Percentiles rank a stretch among this genome's conserved stretches.
Evolutionary conservation across 495 filamentous ascomycete genomes (phyloP).

Genomic region (Annulohypoxylon moriforme): DNA sequence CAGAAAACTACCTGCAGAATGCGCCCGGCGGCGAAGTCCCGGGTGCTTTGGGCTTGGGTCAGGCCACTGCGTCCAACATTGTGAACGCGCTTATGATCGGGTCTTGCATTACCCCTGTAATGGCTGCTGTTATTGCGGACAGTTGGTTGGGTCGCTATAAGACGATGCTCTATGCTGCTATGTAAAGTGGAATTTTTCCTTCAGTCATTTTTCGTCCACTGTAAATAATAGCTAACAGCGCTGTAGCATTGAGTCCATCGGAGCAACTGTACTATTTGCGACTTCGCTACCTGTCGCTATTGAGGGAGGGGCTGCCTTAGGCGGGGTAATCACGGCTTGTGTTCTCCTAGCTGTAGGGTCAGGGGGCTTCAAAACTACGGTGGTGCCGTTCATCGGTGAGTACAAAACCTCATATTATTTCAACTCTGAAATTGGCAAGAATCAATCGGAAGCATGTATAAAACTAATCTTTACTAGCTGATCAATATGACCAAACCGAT

Average conservation of each 20-base stretch:
- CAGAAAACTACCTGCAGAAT: conserved; percentile 35
- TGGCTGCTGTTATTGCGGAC: conserved; percentile 24
- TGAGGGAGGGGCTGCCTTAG: conserved; percentile 12
- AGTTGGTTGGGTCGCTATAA: conserved; percentile 33
- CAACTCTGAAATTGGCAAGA: too few relatives aligned
- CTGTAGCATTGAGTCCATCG: conserved; percentile 25
- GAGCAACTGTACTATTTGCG: conserved; percentile 25
- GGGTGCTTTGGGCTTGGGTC: conserved; percentile 20
- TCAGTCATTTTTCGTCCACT: neutral
- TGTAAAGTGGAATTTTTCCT: conserved; percentile 15
- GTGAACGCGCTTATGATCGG: conserved; percentile 20
- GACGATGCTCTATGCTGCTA: conserved; percentile 29
- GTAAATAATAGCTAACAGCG: neutral
- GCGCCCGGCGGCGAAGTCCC: conserved; percentile 17
- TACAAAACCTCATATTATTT: neutral
- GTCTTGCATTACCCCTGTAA: conserved; percentile 19
- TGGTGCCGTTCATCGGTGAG: conserved; percentile 34
- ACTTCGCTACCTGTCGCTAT: conserved; percentile 28
- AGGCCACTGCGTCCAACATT: conserved; percentile 26
- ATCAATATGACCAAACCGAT: conserved; percentile 22
- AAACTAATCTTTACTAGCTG: conserved; percentile 6
- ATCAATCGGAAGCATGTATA: neutral
- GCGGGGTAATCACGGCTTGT: conserved; percentile 19
- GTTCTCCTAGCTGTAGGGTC: conserved; percentile 27
- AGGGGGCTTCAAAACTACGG: conserved; percentile 18